Conservation (phyloP, 1,139 yeast genomes). For the Zygotorulaspora mrakii region DNA sequence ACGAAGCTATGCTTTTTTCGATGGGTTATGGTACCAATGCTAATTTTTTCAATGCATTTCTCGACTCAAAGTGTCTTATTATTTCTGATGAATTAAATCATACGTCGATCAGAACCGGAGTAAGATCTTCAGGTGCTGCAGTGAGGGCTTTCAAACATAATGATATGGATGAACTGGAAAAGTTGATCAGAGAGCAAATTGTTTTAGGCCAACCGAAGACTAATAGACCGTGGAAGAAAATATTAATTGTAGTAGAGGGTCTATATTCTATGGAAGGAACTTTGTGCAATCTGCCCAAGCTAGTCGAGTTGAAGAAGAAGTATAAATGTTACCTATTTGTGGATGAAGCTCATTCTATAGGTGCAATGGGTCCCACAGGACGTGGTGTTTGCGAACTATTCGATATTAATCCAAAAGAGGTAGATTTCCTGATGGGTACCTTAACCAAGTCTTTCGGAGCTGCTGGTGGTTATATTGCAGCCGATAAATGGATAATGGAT, state of each 20-base stretch:
- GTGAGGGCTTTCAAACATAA: slow-evolving; percentile 92
- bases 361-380: slow-evolving; percentile 93
- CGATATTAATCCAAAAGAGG: slow-evolving; percentile 65
- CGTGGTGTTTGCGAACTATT: slow-evolving; percentile 95
- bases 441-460: slow-evolving; percentile 97
- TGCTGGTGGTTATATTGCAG: slow-evolving; percentile 95
- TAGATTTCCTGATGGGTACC: slow-evolving; percentile 95
- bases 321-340: slow-evolving; percentile 87
- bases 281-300: slow-evolving; percentile 75
- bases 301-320: slow-evolving; percentile 72
- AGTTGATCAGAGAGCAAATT: slow-evolving; percentile 76
- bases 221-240: slow-evolving; percentile 97
- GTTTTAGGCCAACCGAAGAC: slow-evolving; percentile 96
- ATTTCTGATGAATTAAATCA: slow-evolving; percentile 94
- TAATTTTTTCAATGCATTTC: slow-evolving; percentile 76
- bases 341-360: slow-evolving; percentile 98
- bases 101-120: slow-evolving; percentile 93
- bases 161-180: slow-evolving; percentile 79
- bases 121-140: slow-evolving; percentile 87
- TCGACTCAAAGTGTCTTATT: slow-evolving; percentile 83
- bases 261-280: slow-evolving; percentile 98
- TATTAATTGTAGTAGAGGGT: slow-evolving; percentile 91
- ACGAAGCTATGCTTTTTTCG: slow-evolving; percentile 77
- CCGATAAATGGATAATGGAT: slow-evolving; percentile 62
- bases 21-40: slow-evolving; percentile 98